These are phyloP conservation scores for Avena sativa DNA, from an alignment of 176 grass and related monocot species.

Conservation along the genomic window DNA sequence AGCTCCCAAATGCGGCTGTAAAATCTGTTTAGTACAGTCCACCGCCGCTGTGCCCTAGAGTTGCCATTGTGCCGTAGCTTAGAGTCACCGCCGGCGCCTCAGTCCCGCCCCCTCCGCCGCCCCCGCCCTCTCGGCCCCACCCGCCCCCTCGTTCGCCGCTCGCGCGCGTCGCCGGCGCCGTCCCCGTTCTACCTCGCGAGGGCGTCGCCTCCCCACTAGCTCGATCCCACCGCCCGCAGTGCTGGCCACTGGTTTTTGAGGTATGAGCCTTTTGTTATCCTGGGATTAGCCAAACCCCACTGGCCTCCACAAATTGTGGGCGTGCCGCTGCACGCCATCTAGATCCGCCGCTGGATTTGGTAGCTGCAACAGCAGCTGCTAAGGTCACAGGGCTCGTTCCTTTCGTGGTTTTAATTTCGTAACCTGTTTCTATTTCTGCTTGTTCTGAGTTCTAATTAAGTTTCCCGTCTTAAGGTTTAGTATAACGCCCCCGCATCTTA, in stretches of 20 bases:
- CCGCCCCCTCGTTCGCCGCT: background rate
- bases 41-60: background rate
- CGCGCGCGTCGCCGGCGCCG: background rate
- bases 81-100: too few species aligned
- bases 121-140: too few species aligned
- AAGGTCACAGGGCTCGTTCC: too few species aligned
- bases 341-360: conserved; percentile 18
- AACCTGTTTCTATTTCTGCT: background rate
- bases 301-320: background rate
- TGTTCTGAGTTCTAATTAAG: conserved; percentile 9
- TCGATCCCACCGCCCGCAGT: background rate
- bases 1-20: conserved; percentile 15
- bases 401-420: too few species aligned
- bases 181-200: background rate
- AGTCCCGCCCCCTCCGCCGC: background rate
- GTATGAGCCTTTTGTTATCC: background rate
- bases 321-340: background rate
- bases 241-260: background rate
- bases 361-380: background rate
- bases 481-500: background rate
- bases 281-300: conserved; percentile 5
- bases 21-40: background rate
- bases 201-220: background rate
- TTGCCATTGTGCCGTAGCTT: background rate
- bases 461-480: background rate